These are phyloP conservation scores for Babjeviella inositovora DNA, from an alignment of 805 yeast species.

Conservation along the genomic window DNA sequence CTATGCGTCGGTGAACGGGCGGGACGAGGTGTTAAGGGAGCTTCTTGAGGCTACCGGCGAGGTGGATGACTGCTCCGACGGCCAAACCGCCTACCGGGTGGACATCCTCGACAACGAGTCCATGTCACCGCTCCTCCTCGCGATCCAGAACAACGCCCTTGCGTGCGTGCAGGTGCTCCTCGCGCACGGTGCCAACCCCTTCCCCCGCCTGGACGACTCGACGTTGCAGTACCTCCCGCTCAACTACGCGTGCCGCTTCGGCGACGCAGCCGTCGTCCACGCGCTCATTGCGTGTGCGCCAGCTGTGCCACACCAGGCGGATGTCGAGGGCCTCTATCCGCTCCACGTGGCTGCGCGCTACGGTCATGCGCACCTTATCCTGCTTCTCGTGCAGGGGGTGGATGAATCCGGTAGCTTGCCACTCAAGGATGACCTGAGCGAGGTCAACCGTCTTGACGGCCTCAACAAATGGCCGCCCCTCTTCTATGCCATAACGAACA, in stretches of 20 bases:
- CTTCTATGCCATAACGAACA: slow-evolving; percentile 80
- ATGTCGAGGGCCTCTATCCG: slow-evolving; percentile 84
- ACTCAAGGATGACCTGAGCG: no score
- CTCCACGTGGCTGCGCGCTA: slow-evolving; percentile 79
- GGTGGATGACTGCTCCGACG: slow-evolving; percentile 19
- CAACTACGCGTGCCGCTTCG: slow-evolving; percentile 79
- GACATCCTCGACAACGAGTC: slow-evolving; percentile 56
- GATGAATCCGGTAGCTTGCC: no score
- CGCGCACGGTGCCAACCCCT: slow-evolving; percentile 28
- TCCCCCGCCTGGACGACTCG: slow-evolving; percentile 27
- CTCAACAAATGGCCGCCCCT: slow-evolving; percentile 90
- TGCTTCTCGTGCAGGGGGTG: slow-evolving; percentile 53
- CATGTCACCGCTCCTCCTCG: slow-evolving; percentile 67
- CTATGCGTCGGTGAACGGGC: slow-evolving; percentile 54
- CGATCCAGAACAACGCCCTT: slow-evolving; percentile 55
- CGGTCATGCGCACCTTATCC: slow-evolving; percentile 59
- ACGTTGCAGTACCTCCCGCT: slow-evolving; percentile 57
- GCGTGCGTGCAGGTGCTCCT: slow-evolving; percentile 34
- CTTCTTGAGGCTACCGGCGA: slow-evolving; percentile 20
- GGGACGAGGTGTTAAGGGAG: slow-evolving; percentile 22
- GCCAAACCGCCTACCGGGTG: slow-evolving; percentile 9
- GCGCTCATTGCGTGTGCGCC: slow-evolving; percentile 29
- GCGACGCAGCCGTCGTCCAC: slow-evolving; percentile 56
- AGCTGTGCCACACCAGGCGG: slow-evolving; percentile 21
- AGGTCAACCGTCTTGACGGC: slow-evolving; percentile 67